Evolutionary conservation across 495 filamentous ascomycete species (phyloP), one percentile per base, ranked within the genome.

Genomic region (Saxophila tyrrhenica): DNA sequence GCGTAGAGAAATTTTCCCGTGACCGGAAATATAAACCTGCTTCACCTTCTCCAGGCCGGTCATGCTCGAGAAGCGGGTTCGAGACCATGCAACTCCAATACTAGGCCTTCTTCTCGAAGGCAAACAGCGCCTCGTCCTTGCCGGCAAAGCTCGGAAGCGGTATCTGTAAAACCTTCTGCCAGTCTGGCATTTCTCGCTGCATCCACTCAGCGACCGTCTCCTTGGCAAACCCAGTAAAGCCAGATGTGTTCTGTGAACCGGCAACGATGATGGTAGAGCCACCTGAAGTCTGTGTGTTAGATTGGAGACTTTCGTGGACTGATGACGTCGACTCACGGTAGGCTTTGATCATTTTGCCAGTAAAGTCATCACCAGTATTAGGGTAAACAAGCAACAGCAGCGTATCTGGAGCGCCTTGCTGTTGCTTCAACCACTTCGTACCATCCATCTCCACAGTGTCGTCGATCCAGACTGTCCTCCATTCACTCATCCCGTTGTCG

Each of bases 311-410:
- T n/a, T n/a, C n/a, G n/a, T n/a, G n/a, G n/a, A n/a, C n/a, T n/a
- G n/a, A 23, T 11, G 35, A 29, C 2, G 7, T 13, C 21, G 32
- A 53, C 58, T 52, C 21, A 57, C 58, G 43, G 60, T 77, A 85
- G 32, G 71, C 72, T 24, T 65, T 65, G 35, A 85, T 55, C 56
- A 81, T 62, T 50, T 59, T 62, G 25, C 67, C 63, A 15, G 80
- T 82, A 54, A 85, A 84, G 16, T 67, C 72, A 3, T 69, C 69
- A 2, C 73, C 73, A 0, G 78, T 77, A 25, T 80, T 74, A 19
- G 79, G 78, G 63, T 85, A 84, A 0, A 84, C 79, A 10, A 85
- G 65, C 19, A 85, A 62, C 15, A 84, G 59, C 10, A 85, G 64
- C 16, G 66, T 65, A 13, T 72, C 74, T 32, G 58, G 64, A 15